These are phyloP conservation scores for Ceratobasidium sp. DNA, from an alignment of 1,284 basidiomycete genomes.

Conservation along the genomic window DNA sequence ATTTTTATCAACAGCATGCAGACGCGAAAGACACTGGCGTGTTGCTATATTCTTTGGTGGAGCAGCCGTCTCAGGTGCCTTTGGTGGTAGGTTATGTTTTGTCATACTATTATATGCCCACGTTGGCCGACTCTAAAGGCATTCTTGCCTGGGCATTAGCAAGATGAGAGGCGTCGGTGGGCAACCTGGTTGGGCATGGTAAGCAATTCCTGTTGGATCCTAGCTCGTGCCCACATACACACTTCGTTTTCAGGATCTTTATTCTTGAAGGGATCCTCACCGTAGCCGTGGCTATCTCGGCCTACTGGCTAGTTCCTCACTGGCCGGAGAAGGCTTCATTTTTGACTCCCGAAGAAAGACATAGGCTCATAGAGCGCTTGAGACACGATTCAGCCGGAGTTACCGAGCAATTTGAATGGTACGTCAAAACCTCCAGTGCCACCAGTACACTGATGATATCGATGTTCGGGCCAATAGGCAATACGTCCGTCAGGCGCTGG, in stretches of 20 bases:
- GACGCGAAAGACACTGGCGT: constrained; percentile 64
- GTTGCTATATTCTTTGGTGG: constrained; percentile 65
- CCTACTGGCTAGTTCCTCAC: constrained; percentile 64
- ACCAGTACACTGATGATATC: background rate
- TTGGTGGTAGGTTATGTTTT: constrained; percentile 54
- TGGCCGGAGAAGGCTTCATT: constrained; percentile 59
- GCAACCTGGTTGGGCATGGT: constrained; percentile 62
- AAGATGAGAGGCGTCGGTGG: constrained; percentile 67
- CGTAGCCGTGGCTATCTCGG: constrained; percentile 55
- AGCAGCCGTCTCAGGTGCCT: constrained; percentile 63
- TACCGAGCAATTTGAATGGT: constrained; percentile 48
- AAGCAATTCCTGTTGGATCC: constrained; percentile 18
- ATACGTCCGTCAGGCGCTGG: constrained; percentile 61
- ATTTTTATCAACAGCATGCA: constrained; percentile 42
- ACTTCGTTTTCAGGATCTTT: constrained; percentile 59
- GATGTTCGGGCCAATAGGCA: constrained; percentile 55
- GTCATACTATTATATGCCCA: background rate
- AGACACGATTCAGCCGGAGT: constrained; percentile 62
- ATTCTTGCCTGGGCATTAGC: constrained; percentile 64
- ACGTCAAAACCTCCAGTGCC: constrained; percentile 51
- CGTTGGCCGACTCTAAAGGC: constrained; percentile 23
- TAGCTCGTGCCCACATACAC: background rate
- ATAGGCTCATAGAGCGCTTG: constrained; percentile 7
- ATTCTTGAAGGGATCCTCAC: constrained; percentile 66
- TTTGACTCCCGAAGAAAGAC: constrained; percentile 4